These are phyloP conservation scores for Ustilago trichophora DNA, from an alignment of 1,284 basidiomycete genomes.

Conservation along the genomic window DNA sequence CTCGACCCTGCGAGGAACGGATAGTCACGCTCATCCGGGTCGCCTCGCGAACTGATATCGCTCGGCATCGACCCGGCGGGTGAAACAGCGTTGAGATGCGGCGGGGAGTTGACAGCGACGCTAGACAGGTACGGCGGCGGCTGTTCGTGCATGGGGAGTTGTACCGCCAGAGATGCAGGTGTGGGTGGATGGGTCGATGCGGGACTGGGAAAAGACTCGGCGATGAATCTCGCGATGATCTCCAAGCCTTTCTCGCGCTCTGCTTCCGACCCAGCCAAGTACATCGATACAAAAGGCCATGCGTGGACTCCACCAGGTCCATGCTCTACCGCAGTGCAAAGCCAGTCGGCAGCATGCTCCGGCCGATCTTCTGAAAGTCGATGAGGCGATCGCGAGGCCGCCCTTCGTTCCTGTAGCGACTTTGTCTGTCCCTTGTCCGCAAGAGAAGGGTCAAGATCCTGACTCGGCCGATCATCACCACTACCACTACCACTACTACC, in stretches of 20 bases:
- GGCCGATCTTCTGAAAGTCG: not conserved
- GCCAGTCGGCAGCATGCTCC: constrained; percentile 27
- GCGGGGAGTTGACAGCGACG: constrained; percentile 22
- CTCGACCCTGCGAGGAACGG: constrained; percentile 17
- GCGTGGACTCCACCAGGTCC: constrained; percentile 63
- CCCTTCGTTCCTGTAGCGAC: constrained; percentile 35
- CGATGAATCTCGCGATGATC: constrained; percentile 56
- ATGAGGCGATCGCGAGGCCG: constrained; percentile 31
- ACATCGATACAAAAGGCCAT: constrained; percentile 65
- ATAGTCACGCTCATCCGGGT: constrained; percentile 27
- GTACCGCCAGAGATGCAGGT: constrained; percentile 19
- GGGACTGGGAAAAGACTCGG: constrained; percentile 17
- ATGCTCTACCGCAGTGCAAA: constrained; percentile 56
- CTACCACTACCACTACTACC: too few relatives aligned
- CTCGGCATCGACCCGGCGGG: constrained; percentile 55
- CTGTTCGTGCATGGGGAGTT: constrained; percentile 6
- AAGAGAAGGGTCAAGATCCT: constrained; percentile 22
- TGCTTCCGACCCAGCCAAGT: constrained; percentile 52
- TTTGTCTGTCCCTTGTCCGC: not conserved
- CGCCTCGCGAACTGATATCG: constrained; percentile 41
- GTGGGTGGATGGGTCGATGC: constrained; percentile 20
- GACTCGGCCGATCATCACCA: constrained; percentile 27
- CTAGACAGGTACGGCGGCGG: constrained; percentile 21
- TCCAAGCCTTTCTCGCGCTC: constrained; percentile 63
- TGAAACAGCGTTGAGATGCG: constrained; percentile 43